Evolutionary conservation across 2,329 filamentous ascomycete species (phyloP).

Genomic region (Myriosclerotinia curreyana): DNA sequence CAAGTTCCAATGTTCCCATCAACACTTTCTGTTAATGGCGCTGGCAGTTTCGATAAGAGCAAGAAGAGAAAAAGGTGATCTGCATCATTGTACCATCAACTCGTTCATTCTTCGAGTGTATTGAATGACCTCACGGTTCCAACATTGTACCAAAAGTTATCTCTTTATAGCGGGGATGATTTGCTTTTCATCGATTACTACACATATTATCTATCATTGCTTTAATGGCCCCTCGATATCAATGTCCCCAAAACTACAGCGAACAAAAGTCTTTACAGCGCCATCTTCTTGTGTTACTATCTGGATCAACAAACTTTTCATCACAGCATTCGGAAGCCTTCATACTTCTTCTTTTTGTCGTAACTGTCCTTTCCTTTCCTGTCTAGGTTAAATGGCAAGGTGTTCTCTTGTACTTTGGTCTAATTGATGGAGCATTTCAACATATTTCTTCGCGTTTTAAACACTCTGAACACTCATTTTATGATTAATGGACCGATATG

Average conservation of each 20-base stretch:
- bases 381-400: constrained; percentile 13
- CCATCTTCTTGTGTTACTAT: constrained; percentile 2
- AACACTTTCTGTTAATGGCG: constrained; percentile 36
- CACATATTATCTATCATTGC: not conserved
- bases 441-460: constrained; percentile 2
- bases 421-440: constrained; percentile 8
- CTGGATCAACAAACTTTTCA: constrained; percentile 2
- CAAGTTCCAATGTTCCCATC: constrained; percentile 37
- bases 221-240: not conserved
- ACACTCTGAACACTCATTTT: constrained; percentile 11
- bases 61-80: constrained; percentile 66
- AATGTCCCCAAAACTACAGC: not conserved
- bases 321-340: constrained; percentile 3
- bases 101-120: not conserved
- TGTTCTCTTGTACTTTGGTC: constrained; percentile 12
- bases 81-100: not conserved
- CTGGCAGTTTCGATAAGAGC: constrained; percentile 52
- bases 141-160: constrained; percentile 4
- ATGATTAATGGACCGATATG: constrained; percentile 16
- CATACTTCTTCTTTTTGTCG: constrained; percentile 11
- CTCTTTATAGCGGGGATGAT: not conserved
- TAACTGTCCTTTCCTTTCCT: not conserved
- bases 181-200: not conserved
- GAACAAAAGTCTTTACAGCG: constrained; percentile 12
- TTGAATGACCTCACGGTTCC: constrained; percentile 6